Percentiles rank a stretch among this genome's conserved stretches.
Conservation (phyloP, 352 stramenopile genomes). For the Globisporangium megalacanthum region DNA sequence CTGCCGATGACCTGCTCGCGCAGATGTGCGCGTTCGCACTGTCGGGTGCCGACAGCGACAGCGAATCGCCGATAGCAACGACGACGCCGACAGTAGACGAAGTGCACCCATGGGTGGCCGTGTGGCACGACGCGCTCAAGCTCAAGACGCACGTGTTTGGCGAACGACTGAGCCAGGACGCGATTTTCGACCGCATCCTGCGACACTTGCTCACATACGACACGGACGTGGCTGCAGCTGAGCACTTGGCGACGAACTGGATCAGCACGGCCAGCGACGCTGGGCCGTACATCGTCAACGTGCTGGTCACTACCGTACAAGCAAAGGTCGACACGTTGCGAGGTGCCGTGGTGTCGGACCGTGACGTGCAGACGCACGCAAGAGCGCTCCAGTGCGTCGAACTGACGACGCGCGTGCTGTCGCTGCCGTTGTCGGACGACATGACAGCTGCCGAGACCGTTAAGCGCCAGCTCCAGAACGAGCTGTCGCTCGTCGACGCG, state of each 20-base stretch:
- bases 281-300: slow-evolving; percentile 34
- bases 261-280: slow-evolving; percentile 36
- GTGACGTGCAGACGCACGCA: slow-evolving; percentile 22
- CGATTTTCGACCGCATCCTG: slow-evolving; percentile 48
- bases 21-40: slow-evolving; percentile 48
- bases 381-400: slow-evolving; percentile 25
- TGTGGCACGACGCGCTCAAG: slow-evolving; percentile 59
- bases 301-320: slow-evolving; percentile 29
- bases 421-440: slow-evolving; percentile 24
- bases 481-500: slow-evolving; percentile 29
- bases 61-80: not conserved
- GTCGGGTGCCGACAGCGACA: slow-evolving; percentile 6
- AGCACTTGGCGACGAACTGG: slow-evolving; percentile 53
- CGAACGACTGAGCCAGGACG: slow-evolving; percentile 45
- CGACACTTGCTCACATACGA: slow-evolving; percentile 36
- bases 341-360: slow-evolving; percentile 26
- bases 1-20: slow-evolving; percentile 25
- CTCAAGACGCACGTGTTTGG: slow-evolving; percentile 71
- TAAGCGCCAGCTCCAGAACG: slow-evolving; percentile 20
- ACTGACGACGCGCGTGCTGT: slow-evolving; percentile 29
- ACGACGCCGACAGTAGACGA: slow-evolving; percentile 2
- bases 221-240: slow-evolving; percentile 20
- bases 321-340: slow-evolving; percentile 24
- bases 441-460: slow-evolving; percentile 19
- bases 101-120: slow-evolving; percentile 34